phyloP scores from a whole-genome alignment of 2,329 filamentous ascomycete species.

The Fusarium nurragi region DNA sequence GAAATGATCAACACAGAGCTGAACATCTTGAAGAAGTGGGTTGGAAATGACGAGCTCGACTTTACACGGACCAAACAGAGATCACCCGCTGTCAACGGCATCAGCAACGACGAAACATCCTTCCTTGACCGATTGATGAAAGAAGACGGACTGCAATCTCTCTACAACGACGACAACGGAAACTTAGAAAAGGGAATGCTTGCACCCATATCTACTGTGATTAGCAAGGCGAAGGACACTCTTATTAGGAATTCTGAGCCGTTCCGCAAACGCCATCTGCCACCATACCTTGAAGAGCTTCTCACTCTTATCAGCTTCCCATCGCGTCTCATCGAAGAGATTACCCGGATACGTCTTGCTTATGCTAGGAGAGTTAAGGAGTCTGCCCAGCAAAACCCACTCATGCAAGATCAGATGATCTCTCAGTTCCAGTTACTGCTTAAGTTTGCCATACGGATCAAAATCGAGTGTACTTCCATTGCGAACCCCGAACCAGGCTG shows the following conservation, averaged over 20 bases:
- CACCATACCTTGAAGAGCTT: slow-evolving; percentile 95
- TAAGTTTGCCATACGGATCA: slow-evolving; percentile 91
- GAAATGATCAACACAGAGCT: slow-evolving; percentile 96
- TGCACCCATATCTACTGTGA: slow-evolving; percentile 82
- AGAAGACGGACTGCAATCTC: slow-evolving; percentile 90
- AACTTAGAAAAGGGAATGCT: slow-evolving; percentile 77
- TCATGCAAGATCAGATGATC: slow-evolving; percentile 99
- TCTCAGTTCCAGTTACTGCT: slow-evolving; percentile 93
- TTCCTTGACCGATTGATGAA: slow-evolving; percentile 96
- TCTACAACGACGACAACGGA: slow-evolving; percentile 75
- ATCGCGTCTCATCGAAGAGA: slow-evolving; percentile 93
- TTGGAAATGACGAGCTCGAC: slow-evolving; percentile 94
- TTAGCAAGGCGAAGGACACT: slow-evolving; percentile 91
- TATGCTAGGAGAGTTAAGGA: slow-evolving; percentile 98
- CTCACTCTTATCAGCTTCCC: slow-evolving; percentile 97
- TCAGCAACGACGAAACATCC: slow-evolving; percentile 85
- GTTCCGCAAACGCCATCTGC: slow-evolving; percentile 89
- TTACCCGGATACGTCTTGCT: slow-evolving; percentile 88
- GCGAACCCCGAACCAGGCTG: slow-evolving; percentile 89
- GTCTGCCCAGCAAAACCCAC: slow-evolving; percentile 86
- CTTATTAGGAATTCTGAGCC: slow-evolving; percentile 85
- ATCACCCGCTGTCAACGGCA: slow-evolving; percentile 71
- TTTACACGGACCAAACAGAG: slow-evolving; percentile 80
- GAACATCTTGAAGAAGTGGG: slow-evolving; percentile 91
- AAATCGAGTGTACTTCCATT: slow-evolving; percentile 85